Base-by-base conservation (phyloP, 306 rosid genomes). In the Citrullus amarus region DNA sequence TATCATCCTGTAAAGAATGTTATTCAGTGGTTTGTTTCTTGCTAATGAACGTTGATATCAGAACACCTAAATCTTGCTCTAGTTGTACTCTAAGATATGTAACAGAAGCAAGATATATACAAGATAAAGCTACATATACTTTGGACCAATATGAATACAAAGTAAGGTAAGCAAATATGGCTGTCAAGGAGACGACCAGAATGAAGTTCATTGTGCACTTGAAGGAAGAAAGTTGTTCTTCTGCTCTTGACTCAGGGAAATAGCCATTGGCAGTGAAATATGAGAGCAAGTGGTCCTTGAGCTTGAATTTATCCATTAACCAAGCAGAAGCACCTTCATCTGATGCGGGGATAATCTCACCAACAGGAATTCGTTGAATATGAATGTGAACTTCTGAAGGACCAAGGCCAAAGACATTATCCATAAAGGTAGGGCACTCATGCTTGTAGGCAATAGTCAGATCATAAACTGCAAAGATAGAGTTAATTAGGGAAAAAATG, bases 371-470 rank as follows among this genome's bases (percentile, higher is more conserved):
- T 39, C 99, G 91, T 73, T 86, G 84, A 76, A 92, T 80, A 80
- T 96, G 96, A 22, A 96, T 53, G 80, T 96, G 98, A 75, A 96
- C 99, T 87, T 92, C 99, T 53, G 97, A 91, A 73, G 99, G 99
- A 84, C 88, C 93, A 39, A 92, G 76, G 12, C 99, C 99, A 39
- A 92, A 96, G 32, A 86, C 98, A 63, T 92, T 96, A 91, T 96
- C 99, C 80, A 88, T 43, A 86, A 96, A 96, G 43, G 93, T 82
- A 78, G 99, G 99, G 38, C 90, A 88, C 20, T 77, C 83, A 81
- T 90, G 82, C 93, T 91, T 96, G 91, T 92, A 96, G 16, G 96
- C 93, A 56, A 96, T 84, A 4, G 84, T 88, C 87, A 88, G 53
- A 77, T 96, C 99, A 78, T 96, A 96, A 70, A 96, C 99, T 96